Evolutionary conservation across 2,329 filamentous ascomycete genomes (phyloP), one percentile per base, ranked within the genome.

Genomic region (Monosporascus sp.): DNA sequence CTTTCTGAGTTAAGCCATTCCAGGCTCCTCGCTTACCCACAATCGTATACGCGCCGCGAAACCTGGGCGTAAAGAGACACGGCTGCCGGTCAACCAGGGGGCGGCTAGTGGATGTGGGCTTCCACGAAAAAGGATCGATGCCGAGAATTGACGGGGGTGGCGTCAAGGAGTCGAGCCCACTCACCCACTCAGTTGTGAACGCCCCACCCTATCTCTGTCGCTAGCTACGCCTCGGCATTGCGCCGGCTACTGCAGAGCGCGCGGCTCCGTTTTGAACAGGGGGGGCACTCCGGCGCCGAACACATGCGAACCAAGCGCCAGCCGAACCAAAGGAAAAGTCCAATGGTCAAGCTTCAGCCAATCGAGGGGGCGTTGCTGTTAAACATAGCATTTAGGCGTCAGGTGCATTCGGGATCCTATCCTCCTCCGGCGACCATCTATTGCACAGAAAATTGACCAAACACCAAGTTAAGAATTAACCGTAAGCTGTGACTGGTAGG

Each of bases 21-120:
- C 15, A 4, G 15, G 18, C 14, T 41, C n/a, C 5, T 22, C 24
- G 7, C 45, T 48, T 56, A 31, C 56, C 57, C 55, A 62, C 60
- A 60, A 15, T 24, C 15, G 20, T 27, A 25, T 14, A 45, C 8
- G 43, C 43, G 22, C 11, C 5, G 37, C 25, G 20, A 22, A 2
- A 45, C 14, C 22, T 25, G 3, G 38, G n/a, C 39, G 18, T 27
- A 27, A 20, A 41, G 37, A 20, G n/a, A 20, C 43, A 45, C 27
- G 43, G 22, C 43, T n/a, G 15, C 20, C 41, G 20, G 20, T 31
- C 14, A 14, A 24, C n/a, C 43, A 46, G 43, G 43, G 24, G 43
- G 11, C n/a, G n/a, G n/a, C 24, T 27, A 46, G 6, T 22, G 3
- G 43, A 46, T n/a, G 43, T 22, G 24, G 43, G 7, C 24, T 46